Evolutionary conservation across 2,329 filamentous ascomycete species (phyloP).

Genomic region (Fusarium algeriense): DNA sequence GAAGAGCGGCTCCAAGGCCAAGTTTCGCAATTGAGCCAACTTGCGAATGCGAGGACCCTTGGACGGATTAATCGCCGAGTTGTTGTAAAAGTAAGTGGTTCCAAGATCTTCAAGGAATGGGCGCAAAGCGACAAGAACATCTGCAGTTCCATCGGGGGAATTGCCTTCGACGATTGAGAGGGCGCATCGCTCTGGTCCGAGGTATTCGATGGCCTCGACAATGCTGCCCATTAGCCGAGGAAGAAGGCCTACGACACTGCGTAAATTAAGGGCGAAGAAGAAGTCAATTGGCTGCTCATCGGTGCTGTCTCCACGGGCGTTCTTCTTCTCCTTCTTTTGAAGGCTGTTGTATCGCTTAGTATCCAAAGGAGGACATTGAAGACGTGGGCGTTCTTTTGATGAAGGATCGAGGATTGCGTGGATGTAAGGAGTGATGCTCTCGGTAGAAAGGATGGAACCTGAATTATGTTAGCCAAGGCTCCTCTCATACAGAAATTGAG

Average conservation of each 20-base stretch:
- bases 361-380: constrained; percentile 48
- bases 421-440: constrained; percentile 45
- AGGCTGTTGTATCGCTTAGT: constrained; percentile 44
- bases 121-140: constrained; percentile 60
- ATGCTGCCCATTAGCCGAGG: constrained; percentile 65
- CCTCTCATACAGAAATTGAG: fast-evolving
- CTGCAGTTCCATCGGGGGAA: constrained; percentile 66
- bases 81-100: constrained; percentile 57
- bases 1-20: constrained; percentile 63
- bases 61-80: constrained; percentile 59
- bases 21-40: constrained; percentile 65
- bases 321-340: not conserved
- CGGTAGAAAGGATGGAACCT: constrained; percentile 49
- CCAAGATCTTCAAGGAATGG: constrained; percentile 55
- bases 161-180: constrained; percentile 69
- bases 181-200: constrained; percentile 64
- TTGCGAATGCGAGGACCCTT: constrained; percentile 59
- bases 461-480: constrained; percentile 25
- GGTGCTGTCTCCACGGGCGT: not conserved
- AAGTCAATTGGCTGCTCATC: constrained; percentile 48
- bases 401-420: constrained; percentile 49
- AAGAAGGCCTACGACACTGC: constrained; percentile 59
- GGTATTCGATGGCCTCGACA: constrained; percentile 62
- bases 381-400: constrained; percentile 41
- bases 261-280: constrained; percentile 68